Base-by-base conservation (phyloP, 805 yeast species). In the Candida ficus region DNA sequence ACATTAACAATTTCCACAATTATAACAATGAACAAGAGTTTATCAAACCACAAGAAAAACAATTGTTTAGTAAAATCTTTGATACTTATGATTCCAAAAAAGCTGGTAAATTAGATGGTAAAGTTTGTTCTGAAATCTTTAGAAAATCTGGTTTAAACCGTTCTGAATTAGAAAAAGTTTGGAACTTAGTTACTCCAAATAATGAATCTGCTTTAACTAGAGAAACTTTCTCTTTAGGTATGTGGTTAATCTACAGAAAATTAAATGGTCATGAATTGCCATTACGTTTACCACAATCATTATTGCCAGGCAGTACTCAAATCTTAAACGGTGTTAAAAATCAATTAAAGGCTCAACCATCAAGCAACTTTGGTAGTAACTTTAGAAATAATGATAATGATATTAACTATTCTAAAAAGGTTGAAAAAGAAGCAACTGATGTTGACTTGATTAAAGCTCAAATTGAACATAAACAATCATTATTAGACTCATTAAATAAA, bases 211-310 rank as follows among this genome's bases (percentile, higher is more conserved):
- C 76, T 57, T 76, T 91, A 50, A 85, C 86, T 59, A 80, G 78
- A 54, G 96, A 91, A 59, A 95, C 88, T 61, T 93, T 91, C 66
- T 83, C 96, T 0, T 89, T 93, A 27, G 97, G 98, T 25, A 93
- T 91, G 98, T 97, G 95, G 70, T 70, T 91, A 44, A 91, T 91
- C 33, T 91, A 93, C 64, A 77, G 96, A 60, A 76, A 91, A 47
- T 67, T 91, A 57, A 90, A 89, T 56, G 97, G 97, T 3, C 78
- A 76, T 48, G 87, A 83, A n/a, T 64, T 93, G 37, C 99, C 99
- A 19, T 58, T 70, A 35, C 68, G 79, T 40, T 71, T 91, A 39
- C 98, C 98, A 3, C 88, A 95, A 3, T 95, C 89, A 56, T 73
- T 91, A 48, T 67, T 89, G 23, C 98, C 99, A 7, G 95, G 95